Base-by-base conservation (phyloP, 192 early-diverging fungal species). In the Coemansia pectinata region DNA sequence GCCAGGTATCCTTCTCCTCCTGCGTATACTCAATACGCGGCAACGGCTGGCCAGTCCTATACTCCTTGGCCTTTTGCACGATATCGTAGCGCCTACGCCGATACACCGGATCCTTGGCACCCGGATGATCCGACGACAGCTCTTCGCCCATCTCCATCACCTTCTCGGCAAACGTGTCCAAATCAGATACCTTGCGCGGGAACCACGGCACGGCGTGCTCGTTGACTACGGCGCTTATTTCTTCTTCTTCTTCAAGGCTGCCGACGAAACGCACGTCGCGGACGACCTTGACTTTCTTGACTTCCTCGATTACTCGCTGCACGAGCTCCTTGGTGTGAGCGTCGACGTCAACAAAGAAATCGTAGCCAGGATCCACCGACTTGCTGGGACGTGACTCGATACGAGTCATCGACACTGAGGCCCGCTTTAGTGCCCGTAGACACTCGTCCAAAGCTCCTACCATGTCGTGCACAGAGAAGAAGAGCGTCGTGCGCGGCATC, bases 321-420 rank as follows among this genome's bases (percentile, higher is more conserved):
- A 96, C 87, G 52, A 93, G 85, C 39, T 86, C 79, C 63, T 81
- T 76, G 76, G 80, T 74, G 38, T 70, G 63, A 2, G 94, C 90
- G 48, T 89, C 84, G 61, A 98, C 95, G 75, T 98, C 96, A 47
- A 98, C 88, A 78, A 91, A 96, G 81, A 98, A 95, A 74, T 98
- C 93, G 75, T 98, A 98, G 50, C 91, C 86, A 52, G 89, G 91
- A 25, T 90, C 90, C 38, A 83, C 80, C 5, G 90, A 91, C 71
- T 86, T 89, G 80, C 89, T 89, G 38, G 96, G 94, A 21, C 96
- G 92, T 42, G 93, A 95, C 84, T 98, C 96, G 78, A 98, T 98
- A 45, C 93, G 90, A n/a, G 91, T 92, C 79, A 98, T 87, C 5
- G 94, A 95, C 55, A 98, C 87, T 50, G 88, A 75, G 63, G 89